These are phyloP conservation scores for Silene noctiflora DNA, from an alignment of 179 eudicot genomes.

Conservation along the genomic window DNA sequence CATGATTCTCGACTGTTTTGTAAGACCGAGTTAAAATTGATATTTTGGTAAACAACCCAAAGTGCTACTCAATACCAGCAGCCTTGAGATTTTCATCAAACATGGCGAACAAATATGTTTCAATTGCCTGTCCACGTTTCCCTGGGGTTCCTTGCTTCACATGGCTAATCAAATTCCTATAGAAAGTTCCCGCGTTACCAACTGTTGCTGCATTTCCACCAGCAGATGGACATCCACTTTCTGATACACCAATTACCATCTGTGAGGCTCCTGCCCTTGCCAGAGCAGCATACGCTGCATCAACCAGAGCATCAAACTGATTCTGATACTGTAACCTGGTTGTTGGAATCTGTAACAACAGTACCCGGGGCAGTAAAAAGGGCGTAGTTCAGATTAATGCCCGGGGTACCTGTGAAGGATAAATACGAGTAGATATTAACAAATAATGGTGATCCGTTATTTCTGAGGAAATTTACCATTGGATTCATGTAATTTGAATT, in stretches of 20 bases:
- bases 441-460: constrained; percentile 27
- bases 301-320: constrained; percentile 49
- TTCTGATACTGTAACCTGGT: constrained; percentile 32
- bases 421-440: constrained; percentile 37
- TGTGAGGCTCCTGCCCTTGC: constrained; percentile 27
- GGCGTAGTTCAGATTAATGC: constrained; percentile 27
- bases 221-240: constrained; percentile 46
- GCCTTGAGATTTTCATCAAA: constrained; percentile 45
- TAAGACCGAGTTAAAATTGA: constrained; percentile 26
- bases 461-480: constrained; percentile 30
- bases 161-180: constrained; percentile 39
- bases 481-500: constrained; percentile 21
- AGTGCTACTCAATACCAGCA: constrained; percentile 36
- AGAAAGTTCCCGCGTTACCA: constrained; percentile 36
- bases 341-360: constrained; percentile 28
- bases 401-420: constrained; percentile 16
- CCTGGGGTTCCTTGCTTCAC: constrained; percentile 39
- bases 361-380: constrained; percentile 30
- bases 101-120: constrained; percentile 50
- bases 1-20: neutral
- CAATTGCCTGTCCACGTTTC: constrained; percentile 34
- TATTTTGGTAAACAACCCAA: constrained; percentile 55
- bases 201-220: constrained; percentile 29
- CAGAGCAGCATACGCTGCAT: constrained; percentile 38
- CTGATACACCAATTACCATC: constrained; percentile 28